A percentile compares a stretch with the other conserved stretches of the same genome.
These are phyloP conservation scores for Puccinellia tenuiflora DNA, from an alignment of 176 grass and related monocot species.

Conservation along the genomic window DNA sequence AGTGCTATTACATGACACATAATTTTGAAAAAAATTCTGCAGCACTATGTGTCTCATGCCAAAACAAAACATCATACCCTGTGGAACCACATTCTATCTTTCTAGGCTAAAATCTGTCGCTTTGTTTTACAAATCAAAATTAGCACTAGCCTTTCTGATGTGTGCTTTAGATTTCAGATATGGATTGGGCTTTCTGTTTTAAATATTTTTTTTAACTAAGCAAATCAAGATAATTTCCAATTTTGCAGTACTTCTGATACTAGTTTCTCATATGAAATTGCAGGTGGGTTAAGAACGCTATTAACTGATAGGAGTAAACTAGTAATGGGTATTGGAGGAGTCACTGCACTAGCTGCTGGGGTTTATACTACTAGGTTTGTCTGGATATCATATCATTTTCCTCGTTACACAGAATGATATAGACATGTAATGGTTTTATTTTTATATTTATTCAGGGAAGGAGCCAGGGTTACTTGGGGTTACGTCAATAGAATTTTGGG, in stretches of 20 bases:
- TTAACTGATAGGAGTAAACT: conserved; percentile 80
- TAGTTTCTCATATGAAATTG: conserved; percentile 32
- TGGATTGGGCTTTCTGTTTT: not conserved
- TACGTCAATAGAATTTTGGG: conserved; percentile 94
- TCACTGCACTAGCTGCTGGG: conserved; percentile 83
- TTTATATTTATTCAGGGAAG: conserved; percentile 65
- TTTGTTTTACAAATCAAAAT: not conserved
- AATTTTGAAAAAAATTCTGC: not conserved
- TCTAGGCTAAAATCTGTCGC: too few species aligned
- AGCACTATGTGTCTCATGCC: too few species aligned
- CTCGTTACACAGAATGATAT: not conserved
- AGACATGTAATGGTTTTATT: conserved; percentile 5
- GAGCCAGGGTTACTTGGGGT: conserved; percentile 83
- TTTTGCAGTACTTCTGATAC: conserved; percentile 18
- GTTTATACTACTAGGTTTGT: conserved; percentile 91
- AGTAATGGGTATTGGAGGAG: conserved; percentile 80
- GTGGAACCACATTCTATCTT: too few species aligned
- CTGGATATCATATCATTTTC: conserved; percentile 9
- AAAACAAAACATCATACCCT: too few species aligned
- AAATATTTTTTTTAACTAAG: not conserved
- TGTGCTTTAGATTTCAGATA: not conserved
- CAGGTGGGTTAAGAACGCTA: conserved; percentile 73
- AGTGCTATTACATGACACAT: not conserved
- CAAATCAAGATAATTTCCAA: not conserved
- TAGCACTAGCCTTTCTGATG: not conserved